phyloP scores from a whole-genome alignment of 1,284 basidiomycete species.

The Anthracocystis panici-leucophaei region DNA sequence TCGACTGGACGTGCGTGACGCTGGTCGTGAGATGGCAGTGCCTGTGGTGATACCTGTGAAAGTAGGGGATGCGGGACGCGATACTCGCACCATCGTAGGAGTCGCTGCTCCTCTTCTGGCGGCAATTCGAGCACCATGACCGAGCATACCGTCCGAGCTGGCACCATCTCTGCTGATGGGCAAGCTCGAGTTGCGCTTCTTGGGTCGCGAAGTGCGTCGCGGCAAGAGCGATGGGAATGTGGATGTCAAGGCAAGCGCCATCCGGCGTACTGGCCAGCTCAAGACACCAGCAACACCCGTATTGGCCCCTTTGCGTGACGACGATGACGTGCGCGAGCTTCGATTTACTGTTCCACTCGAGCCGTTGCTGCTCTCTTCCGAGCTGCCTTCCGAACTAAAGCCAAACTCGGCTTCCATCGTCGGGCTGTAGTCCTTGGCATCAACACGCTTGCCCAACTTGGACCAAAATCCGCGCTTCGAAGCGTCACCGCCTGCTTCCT shows the following conservation, averaged over 20 bases:
- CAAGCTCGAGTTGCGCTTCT: conserved; percentile 49
- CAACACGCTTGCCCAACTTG: conserved; percentile 41
- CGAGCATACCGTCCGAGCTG: conserved; percentile 12
- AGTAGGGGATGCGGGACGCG: conserved; percentile 44
- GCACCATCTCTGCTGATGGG: conserved; percentile 19
- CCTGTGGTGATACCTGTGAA: conserved; percentile 36
- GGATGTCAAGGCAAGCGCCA: conserved; percentile 28
- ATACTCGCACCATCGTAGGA: conserved; percentile 36
- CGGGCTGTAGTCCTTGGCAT: conserved; percentile 41
- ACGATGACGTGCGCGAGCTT: conserved; percentile 10
- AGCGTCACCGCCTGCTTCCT: conserved; percentile 49
- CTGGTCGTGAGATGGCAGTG: conserved; percentile 47
- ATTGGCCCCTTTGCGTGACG: conserved; percentile 25
- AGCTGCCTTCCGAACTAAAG: conserved; percentile 52
- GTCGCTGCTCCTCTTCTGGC: conserved; percentile 32
- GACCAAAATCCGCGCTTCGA: conserved; percentile 44
- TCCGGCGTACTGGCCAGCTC: conserved; percentile 41
- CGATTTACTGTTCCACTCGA: conserved; percentile 25
- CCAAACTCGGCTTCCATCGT: conserved; percentile 49
- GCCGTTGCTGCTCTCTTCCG: conserved; percentile 49
- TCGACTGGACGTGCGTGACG: conserved; percentile 47
- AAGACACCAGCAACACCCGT: conserved; percentile 26
- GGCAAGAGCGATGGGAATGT: conserved; percentile 39
- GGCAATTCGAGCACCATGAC: conserved; percentile 34
- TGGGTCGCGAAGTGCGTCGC: conserved; percentile 20